A percentile compares a stretch with the other conserved stretches of the same genome.
phyloP scores from a whole-genome alignment of 768 basidiomycete genomes.

The Leccinum longicurvipes region DNA sequence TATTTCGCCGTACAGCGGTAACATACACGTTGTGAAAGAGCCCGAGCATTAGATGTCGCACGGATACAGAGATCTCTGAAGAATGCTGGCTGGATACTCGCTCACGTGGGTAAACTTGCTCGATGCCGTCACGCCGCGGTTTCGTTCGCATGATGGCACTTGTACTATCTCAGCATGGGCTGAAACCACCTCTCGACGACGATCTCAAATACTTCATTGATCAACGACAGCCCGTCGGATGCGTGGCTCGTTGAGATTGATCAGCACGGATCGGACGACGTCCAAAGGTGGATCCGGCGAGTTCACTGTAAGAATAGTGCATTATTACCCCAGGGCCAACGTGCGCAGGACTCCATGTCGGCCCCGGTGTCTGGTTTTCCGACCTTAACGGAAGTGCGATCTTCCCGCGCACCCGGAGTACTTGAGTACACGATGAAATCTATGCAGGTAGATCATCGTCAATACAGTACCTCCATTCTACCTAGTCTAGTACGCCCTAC shows the following conservation, averaged over 20 bases:
- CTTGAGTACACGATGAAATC: conserved; percentile 10
- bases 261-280: background rate
- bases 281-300: background rate
- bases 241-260: background rate
- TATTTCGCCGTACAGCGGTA: conserved; percentile 4
- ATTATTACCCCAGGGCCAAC: conserved; percentile 1
- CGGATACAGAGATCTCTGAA: background rate
- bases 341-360: background rate
- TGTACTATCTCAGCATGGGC: conserved; percentile 9
- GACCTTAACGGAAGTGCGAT: background rate
- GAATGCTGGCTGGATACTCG: background rate
- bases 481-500: too few species aligned
- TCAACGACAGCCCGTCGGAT: conserved; percentile 5
- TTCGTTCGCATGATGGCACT: conserved; percentile 13
- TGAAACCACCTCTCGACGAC: conserved; percentile 2
- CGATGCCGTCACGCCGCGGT: too few species aligned
- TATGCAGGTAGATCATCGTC: background rate
- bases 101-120: background rate
- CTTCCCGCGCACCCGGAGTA: background rate
- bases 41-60: background rate
- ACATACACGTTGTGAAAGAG: background rate
- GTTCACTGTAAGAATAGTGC: background rate
- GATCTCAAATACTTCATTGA: conserved; percentile 4
- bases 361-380: background rate
- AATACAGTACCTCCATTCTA: too few species aligned